These are phyloP conservation scores for Podospora comata DNA, from an alignment of 495 filamentous ascomycete species.

Conservation along the genomic window DNA sequence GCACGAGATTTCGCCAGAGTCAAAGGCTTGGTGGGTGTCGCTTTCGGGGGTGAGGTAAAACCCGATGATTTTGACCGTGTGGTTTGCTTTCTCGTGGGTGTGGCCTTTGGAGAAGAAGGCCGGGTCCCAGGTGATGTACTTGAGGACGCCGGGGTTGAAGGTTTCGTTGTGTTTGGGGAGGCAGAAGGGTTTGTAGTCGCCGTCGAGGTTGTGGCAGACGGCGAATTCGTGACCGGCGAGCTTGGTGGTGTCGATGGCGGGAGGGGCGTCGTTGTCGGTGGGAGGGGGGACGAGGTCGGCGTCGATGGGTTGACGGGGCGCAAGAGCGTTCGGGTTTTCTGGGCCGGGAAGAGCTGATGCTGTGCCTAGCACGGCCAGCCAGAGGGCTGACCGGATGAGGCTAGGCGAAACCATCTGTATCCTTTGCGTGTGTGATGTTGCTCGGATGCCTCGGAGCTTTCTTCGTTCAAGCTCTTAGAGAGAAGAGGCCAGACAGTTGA, in stretches of 20 bases:
- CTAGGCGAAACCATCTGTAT: not conserved
- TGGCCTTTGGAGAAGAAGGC: not conserved
- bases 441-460: not conserved
- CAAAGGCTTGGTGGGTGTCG: constrained; percentile 2
- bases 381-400: not conserved
- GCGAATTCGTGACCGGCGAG: not conserved
- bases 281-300: constrained; percentile 1
- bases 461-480: not conserved
- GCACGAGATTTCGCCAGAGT: not conserved
- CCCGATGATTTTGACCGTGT: not conserved
- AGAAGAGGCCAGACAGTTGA: not conserved
- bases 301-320: not conserved
- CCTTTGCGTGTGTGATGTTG: not conserved
- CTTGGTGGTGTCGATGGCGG: not conserved
- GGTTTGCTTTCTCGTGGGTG: not conserved
- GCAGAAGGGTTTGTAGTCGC: not conserved
- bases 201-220: constrained; percentile 3
- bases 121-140: constrained; percentile 2
- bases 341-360: not conserved
- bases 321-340: not conserved
- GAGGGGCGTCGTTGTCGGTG: not conserved
- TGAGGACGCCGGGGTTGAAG: not conserved
- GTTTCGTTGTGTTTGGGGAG: constrained; percentile 8
- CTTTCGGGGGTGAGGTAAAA: constrained; percentile 3
- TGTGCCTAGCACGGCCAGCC: not conserved